These are phyloP conservation scores for Coemansia sp. DNA, from an alignment of 192 early-diverging fungal genomes.

Conservation along the genomic window DNA sequence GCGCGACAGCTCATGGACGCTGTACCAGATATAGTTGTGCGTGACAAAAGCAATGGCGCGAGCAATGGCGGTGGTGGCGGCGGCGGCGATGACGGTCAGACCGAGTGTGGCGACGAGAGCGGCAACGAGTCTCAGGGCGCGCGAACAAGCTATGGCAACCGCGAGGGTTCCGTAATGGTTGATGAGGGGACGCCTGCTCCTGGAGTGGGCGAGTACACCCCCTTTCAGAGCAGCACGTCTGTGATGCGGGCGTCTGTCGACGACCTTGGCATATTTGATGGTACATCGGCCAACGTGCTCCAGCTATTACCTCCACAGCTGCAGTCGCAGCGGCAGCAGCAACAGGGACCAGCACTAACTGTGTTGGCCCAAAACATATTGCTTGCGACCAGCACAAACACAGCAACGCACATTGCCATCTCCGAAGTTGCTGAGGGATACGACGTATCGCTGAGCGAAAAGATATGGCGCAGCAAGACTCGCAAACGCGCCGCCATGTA, in stretches of 20 bases:
- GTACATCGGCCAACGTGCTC: background rate
- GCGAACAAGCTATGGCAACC: slow-evolving; percentile 17
- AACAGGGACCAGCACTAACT: background rate
- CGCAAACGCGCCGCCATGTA: slow-evolving; percentile 30
- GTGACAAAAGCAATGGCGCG: slow-evolving; percentile 46
- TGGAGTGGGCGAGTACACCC: slow-evolving; percentile 2
- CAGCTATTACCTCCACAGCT: slow-evolving; percentile 10
- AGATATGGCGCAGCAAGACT: slow-evolving; percentile 34
- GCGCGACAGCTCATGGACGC: slow-evolving; percentile 68
- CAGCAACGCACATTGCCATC: slow-evolving; percentile 8
- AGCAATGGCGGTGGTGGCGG: slow-evolving; percentile 22
- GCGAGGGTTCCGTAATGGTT: slow-evolving; percentile 20
- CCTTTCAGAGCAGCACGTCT: slow-evolving; percentile 4
- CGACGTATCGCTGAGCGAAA: slow-evolving; percentile 25
- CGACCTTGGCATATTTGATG: background rate
- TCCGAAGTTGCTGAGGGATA: slow-evolving; percentile 32
- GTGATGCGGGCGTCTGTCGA: slow-evolving; percentile 6
- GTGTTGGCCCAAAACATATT: slow-evolving; percentile 25
- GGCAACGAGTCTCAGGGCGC: slow-evolving; percentile 52
- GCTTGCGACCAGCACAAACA: slow-evolving; percentile 15
- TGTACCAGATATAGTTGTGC: slow-evolving; percentile 81
- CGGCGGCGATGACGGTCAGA: slow-evolving; percentile 58
- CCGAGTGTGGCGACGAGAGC: slow-evolving; percentile 57
- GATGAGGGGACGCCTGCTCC: slow-evolving; percentile 32
- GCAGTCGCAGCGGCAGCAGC: slow-evolving; percentile 47